Evolutionary conservation across 208 protist species (phyloP), one percentile per base, ranked within the genome.

Genomic region (Angomonas deanei): DNA sequence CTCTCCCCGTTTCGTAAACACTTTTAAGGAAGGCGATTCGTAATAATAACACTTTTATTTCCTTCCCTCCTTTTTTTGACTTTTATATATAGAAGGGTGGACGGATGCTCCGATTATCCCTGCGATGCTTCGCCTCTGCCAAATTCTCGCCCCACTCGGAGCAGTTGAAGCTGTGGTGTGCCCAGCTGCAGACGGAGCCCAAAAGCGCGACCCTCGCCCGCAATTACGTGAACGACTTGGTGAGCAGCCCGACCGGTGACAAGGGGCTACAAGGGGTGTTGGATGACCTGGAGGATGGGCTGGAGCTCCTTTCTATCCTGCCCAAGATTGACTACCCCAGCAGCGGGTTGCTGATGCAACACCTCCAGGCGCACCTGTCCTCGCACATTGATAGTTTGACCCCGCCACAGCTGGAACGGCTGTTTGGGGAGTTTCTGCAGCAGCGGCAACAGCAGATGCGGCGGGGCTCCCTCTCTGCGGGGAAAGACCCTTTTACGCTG

Each of bases 81-180:
- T n/a, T n/a, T n/a, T n/a, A n/a, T n/a, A n/a, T n/a, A n/a, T n/a
- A n/a, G n/a, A n/a, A n/a, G n/a, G n/a, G n/a, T n/a, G n/a, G n/a
- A n/a, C n/a, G n/a, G 17, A 15, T 60, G 54, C 15, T 46, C 2
- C 13, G 54, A 60, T 17, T 34, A 10, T 24, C 10, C 19, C 6
- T 6, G 5, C 17, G 5, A 11, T 19, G 6, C 2, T 56, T 72
- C 26, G n/a, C 61, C 15, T 85, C 78, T 1, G 26, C 27, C 3
- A 53, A 58, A 17, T 85, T 73, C 68, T 57, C 49, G 8, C 62
- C 62, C 15, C 78, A 85, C 54, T 61, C 78, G 8, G 78, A 77
- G 68, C 71, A 76, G 54, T 60, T 85, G 17, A 77, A 76, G 53
- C 23, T 38, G 10, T 81, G 70, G 68, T 69, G 76, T 56, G 74